A percentile compares a stretch with the other conserved stretches of the same genome.
These are phyloP conservation scores for Danielia oregonensis DNA, from an alignment of 805 yeast species.

Conservation along the genomic window DNA sequence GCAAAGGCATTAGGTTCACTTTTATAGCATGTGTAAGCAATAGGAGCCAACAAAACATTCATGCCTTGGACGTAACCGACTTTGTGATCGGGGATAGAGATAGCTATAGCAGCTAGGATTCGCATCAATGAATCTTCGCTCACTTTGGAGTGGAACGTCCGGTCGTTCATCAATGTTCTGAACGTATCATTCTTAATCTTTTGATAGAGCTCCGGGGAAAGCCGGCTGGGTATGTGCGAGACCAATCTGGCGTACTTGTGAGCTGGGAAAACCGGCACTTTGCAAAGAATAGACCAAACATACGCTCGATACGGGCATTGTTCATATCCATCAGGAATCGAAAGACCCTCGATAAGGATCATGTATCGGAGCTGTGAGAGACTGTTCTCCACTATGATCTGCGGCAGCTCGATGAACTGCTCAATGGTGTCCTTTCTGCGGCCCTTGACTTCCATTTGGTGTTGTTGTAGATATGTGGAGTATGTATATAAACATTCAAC, in stretches of 20 bases:
- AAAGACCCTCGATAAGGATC: slow-evolving; percentile 40
- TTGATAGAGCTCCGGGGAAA: slow-evolving; percentile 47
- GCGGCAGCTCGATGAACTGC: slow-evolving; percentile 42
- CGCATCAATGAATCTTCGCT: slow-evolving; percentile 67
- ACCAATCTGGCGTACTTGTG: slow-evolving; percentile 50
- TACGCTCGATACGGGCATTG: slow-evolving; percentile 66
- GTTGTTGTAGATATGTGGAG: background rate
- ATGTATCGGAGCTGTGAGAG: slow-evolving; percentile 46
- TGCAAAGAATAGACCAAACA: slow-evolving; percentile 75
- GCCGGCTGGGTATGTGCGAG: slow-evolving; percentile 44
- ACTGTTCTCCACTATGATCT: slow-evolving; percentile 44
- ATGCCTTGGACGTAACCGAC: slow-evolving; percentile 83
- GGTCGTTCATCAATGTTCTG: slow-evolving; percentile 76
- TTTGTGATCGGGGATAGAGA: slow-evolving; percentile 29
- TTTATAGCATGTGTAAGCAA: slow-evolving; percentile 62
- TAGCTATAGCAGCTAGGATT: slow-evolving; percentile 69
- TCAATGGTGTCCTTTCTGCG: slow-evolving; percentile 54
- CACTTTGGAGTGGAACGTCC: slow-evolving; percentile 58
- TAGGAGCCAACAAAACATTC: slow-evolving; percentile 83
- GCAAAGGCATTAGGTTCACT: slow-evolving; percentile 86
- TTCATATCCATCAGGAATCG: slow-evolving; percentile 42
- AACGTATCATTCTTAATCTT: slow-evolving; percentile 85
- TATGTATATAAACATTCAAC: background rate
- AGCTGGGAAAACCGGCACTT: slow-evolving; percentile 58
- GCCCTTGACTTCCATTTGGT: slow-evolving; percentile 22